These are phyloP conservation scores for Onygenales sp. DNA, from an alignment of 2,329 filamentous ascomycete species.

Conservation along the genomic window DNA sequence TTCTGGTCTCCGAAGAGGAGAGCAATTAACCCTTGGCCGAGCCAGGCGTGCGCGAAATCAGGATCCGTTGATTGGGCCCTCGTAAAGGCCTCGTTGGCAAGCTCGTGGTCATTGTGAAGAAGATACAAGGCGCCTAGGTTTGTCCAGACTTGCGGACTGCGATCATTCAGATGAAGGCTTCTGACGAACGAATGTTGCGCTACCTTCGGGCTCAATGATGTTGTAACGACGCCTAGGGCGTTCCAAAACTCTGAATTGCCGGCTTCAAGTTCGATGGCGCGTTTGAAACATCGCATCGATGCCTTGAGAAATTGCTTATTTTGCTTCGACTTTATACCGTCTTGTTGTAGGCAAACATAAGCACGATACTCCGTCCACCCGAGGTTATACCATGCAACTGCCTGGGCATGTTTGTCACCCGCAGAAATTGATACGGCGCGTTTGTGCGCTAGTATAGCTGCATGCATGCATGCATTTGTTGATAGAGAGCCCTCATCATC, in stretches of 20 bases:
- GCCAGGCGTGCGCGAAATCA: constrained; percentile 86
- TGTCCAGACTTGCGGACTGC: constrained; percentile 76
- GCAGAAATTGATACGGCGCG: constrained; percentile 65
- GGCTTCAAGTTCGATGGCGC: constrained; percentile 88
- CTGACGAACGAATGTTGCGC: constrained; percentile 89
- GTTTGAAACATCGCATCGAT: constrained; percentile 83
- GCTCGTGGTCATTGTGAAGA: constrained; percentile 67
- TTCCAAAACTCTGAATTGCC: constrained; percentile 98
- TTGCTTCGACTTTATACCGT: constrained; percentile 46
- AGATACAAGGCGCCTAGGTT: constrained; percentile 84
- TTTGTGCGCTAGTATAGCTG: constrained; percentile 77
- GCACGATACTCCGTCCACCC: constrained; percentile 88
- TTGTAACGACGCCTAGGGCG: constrained; percentile 82
- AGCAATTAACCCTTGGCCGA: constrained; percentile 83
- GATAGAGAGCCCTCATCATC: constrained; percentile 22
- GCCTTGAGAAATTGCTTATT: constrained; percentile 61
- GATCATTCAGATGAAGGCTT: constrained; percentile 85
- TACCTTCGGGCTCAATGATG: constrained; percentile 72
- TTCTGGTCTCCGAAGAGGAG: constrained; percentile 61
- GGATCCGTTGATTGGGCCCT: constrained; percentile 89
- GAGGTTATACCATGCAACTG: constrained; percentile 94
- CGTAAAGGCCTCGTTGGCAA: constrained; percentile 87
- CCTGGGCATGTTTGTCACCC: constrained; percentile 74
- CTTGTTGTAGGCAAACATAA: constrained; percentile 50
- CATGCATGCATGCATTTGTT: constrained; percentile 51